Evolutionary conservation across 106 monocot genomes (phyloP), one percentile per base, ranked within the genome.

Genomic region (Allium sativum): DNA sequence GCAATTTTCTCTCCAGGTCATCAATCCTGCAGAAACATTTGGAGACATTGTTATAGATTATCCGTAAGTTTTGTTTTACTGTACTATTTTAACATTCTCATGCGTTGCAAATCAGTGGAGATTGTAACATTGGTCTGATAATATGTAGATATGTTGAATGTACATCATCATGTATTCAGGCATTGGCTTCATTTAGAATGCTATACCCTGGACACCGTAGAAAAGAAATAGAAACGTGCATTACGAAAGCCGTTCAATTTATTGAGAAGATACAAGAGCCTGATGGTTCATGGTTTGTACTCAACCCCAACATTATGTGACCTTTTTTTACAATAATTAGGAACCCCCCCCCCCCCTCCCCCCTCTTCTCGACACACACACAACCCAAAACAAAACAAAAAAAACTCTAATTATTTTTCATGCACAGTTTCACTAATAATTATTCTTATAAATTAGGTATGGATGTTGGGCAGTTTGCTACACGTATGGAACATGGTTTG

Each of bases 381-480:
- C n/a, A n/a, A n/a, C n/a, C n/a, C n/a, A n/a, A n/a, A n/a, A n/a
- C n/a, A n/a, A n/a, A n/a, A n/a, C n/a, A n/a, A n/a, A n/a, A 10
- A 7, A 19, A 19, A 44, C 6, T 55, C 10, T 55, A 1, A 55
- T 15, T 50, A 50, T 1, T 12, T 50, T 11, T 12, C 11, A 50
- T 15, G 3, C 8, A 3, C 4, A 50, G 15, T 11, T 55, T 55
- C 18, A 17, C 18, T 17, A 4, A 17, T 61, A 45, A 54, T 55
- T 21, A 44, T 4, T 15, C 45, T 44, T 64, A 74, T 64, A 22
- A 7, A 20, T 68, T 71, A 93, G 92, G 92, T 93, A 88, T 71
- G 88, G 95, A 40, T 96, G 82, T 20, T 96, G 95, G 95, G 95
- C 77, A 62, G 90, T 96, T 64, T 96, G 95, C 69, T 96, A 87